Conservation (phyloP, 495 filamentous ascomycete genomes). For the Annulohypoxylon nitens region DNA sequence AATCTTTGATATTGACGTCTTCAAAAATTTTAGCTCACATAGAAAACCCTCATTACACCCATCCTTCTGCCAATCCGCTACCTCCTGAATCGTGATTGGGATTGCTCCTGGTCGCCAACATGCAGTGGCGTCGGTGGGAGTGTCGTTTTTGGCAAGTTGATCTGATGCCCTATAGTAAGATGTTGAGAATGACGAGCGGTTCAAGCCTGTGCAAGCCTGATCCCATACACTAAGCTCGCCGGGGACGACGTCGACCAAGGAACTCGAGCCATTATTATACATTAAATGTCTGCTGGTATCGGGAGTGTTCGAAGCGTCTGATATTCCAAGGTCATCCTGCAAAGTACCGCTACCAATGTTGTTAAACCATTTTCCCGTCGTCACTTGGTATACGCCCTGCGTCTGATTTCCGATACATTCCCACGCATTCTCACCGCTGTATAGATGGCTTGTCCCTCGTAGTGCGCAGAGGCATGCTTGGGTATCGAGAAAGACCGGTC, state of each 20-base stretch:
- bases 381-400: conserved; percentile 41
- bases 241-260: conserved; percentile 27
- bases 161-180: conserved; percentile 48
- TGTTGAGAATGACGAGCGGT: conserved; percentile 50
- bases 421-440: conserved; percentile 45
- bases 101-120: conserved; percentile 55
- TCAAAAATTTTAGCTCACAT: conserved; percentile 48
- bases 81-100: conserved; percentile 54
- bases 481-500: conserved; percentile 58
- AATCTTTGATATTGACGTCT: neutral
- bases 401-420: conserved; percentile 57
- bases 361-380: conserved; percentile 59
- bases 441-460: conserved; percentile 21
- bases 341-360: conserved; percentile 32
- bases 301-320: conserved; percentile 48
- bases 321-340: conserved; percentile 42
- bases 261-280: conserved; percentile 24
- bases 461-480: conserved; percentile 57
- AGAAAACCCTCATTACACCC: conserved; percentile 58
- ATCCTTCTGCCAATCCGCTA: conserved; percentile 48
- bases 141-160: conserved; percentile 26
- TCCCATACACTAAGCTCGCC: conserved; percentile 47
- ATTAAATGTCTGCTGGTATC: conserved; percentile 40
- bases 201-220: conserved; percentile 52
- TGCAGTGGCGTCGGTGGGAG: conserved; percentile 47